Evolutionary conservation across 176 grass and related monocot genomes (phyloP).

Genomic region (Thalia dealbata): DNA sequence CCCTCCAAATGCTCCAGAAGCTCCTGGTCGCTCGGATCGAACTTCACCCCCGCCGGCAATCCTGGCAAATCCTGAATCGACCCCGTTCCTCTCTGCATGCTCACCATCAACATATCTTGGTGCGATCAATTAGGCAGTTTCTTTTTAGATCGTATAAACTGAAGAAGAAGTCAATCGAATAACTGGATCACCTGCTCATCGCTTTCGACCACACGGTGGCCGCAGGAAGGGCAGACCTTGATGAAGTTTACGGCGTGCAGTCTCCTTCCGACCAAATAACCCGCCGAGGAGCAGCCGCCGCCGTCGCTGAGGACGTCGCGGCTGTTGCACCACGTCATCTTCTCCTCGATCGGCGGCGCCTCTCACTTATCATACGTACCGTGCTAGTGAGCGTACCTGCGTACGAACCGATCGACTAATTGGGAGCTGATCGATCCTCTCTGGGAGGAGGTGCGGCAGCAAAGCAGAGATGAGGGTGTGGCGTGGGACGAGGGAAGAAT

Average conservation of each 20-base stretch:
- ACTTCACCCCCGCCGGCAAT: constrained; percentile 1
- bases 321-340: neutral
- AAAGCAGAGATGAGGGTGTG: neutral
- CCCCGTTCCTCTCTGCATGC: neutral
- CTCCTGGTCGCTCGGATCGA: neutral
- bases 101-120: neutral
- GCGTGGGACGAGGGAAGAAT: neutral
- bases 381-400: no score
- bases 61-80: neutral
- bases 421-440: no score
- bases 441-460: no score
- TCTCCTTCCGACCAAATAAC: neutral
- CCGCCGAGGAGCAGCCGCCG: no score
- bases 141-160: neutral
- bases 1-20: neutral
- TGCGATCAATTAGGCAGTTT: neutral
- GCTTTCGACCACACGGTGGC: neutral
- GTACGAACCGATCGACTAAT: no score
- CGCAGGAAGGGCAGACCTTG: neutral
- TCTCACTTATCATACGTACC: neutral
- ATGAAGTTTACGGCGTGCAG: neutral
- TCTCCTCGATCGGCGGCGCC: neutral
- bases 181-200: neutral
- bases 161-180: neutral
- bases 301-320: neutral